A percentile compares a stretch with the other conserved stretches of the same genome.
These are phyloP conservation scores for Botrytis sinoallii DNA, from an alignment of 2,329 filamentous ascomycete genomes.

Conservation along the genomic window DNA sequence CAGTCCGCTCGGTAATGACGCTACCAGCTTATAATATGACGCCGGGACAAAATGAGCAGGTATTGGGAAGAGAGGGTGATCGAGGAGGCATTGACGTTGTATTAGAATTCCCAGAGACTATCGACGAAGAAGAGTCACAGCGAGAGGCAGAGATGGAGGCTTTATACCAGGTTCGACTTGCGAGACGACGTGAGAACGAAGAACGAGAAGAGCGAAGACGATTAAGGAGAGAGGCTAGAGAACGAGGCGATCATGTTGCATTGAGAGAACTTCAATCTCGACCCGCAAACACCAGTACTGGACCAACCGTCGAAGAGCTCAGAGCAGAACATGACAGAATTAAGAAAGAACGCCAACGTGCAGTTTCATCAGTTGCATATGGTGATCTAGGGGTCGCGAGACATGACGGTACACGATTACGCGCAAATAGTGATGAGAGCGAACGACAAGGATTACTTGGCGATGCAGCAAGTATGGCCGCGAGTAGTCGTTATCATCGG, in stretches of 20 bases:
- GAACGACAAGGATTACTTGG: conserved; percentile 70
- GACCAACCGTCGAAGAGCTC: conserved; percentile 57
- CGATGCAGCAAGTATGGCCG: conserved; percentile 54
- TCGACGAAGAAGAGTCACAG: conserved; percentile 71
- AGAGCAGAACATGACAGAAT: conserved; percentile 54
- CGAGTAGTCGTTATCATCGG: conserved; percentile 42
- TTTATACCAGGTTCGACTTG: conserved; percentile 81
- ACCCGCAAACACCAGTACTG: conserved; percentile 43
- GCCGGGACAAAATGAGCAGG: conserved; percentile 71
- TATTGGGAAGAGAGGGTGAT: conserved; percentile 86
- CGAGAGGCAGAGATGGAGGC: conserved; percentile 91
- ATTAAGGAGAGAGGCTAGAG: conserved; percentile 67
- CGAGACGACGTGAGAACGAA: conserved; percentile 69
- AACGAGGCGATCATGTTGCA: conserved; percentile 64
- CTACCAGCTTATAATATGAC: conserved; percentile 78
- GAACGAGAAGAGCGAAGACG: conserved; percentile 75
- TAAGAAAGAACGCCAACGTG: conserved; percentile 59
- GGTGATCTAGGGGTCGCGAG: conserved; percentile 71
- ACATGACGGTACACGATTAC: conserved; percentile 72
- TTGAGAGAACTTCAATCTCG: conserved; percentile 61
- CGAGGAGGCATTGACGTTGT: conserved; percentile 88
- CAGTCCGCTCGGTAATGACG: conserved; percentile 90
- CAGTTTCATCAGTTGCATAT: conserved; percentile 74
- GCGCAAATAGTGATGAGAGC: conserved; percentile 68
- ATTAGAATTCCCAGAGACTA: conserved; percentile 76